Conservation (phyloP, 495 filamentous ascomycete genomes). For the Neurospora sp. region DNA sequence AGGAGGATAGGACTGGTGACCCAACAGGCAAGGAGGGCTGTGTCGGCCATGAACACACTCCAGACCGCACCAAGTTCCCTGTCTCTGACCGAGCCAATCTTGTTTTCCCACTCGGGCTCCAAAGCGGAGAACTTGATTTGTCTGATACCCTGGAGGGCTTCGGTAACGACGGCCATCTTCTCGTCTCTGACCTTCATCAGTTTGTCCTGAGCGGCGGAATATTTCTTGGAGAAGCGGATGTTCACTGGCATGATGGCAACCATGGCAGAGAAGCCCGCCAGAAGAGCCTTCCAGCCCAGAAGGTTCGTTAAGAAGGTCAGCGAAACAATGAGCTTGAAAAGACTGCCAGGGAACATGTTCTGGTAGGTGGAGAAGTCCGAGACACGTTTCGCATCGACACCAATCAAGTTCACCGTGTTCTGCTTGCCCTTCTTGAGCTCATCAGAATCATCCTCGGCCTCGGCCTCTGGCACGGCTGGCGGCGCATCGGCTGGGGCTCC, state of each 20-base stretch:
- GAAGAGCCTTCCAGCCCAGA: constrained; percentile 61
- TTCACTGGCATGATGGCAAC: constrained; percentile 59
- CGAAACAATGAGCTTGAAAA: constrained; percentile 54
- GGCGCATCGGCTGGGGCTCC: constrained; percentile 4
- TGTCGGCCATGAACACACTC: constrained; percentile 52
- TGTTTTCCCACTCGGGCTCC: constrained; percentile 71
- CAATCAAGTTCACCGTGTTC: constrained; percentile 69
- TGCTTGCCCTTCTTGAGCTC: constrained; percentile 51
- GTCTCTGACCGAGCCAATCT: constrained; percentile 54
- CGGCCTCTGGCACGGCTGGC: constrained; percentile 16
- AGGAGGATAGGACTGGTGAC: constrained; percentile 65
- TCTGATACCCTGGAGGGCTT: constrained; percentile 72
- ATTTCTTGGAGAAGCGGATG: constrained; percentile 55
- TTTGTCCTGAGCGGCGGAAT: constrained; percentile 53
- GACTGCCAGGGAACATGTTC: constrained; percentile 50
- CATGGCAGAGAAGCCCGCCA: constrained; percentile 57
- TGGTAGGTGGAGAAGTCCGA: constrained; percentile 59
- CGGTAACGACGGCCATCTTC: constrained; percentile 69
- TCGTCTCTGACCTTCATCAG: constrained; percentile 74
- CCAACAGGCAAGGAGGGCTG: constrained; percentile 54
- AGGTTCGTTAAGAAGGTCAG: constrained; percentile 55
- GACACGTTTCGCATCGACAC: constrained; percentile 65
- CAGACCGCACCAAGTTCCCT: constrained; percentile 58
- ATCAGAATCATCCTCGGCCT: constrained; percentile 44
- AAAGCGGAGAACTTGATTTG: constrained; percentile 84